Evolutionary conservation across 2,329 filamentous ascomycete genomes (phyloP), one percentile per base, ranked within the genome.

Genomic region (Allantophomopsis lycopodina): DNA sequence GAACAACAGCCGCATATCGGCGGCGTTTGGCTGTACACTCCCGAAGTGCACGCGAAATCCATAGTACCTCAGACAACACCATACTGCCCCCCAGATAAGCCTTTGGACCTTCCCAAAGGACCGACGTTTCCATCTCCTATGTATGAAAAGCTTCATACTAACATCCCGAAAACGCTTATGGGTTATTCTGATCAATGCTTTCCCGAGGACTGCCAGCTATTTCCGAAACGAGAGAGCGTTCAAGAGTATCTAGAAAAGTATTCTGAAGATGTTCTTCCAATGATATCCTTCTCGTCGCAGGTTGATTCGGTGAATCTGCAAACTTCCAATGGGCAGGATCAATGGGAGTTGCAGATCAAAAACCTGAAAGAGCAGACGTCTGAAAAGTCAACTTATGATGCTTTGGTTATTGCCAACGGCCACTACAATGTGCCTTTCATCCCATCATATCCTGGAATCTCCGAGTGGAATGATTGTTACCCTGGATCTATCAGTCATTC

Each of bases 111-210:
- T 13, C 39, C 46, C 47, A 51, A 40, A 1, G 47, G 47, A 23
- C 42, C 80, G 5, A 58, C 76, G 2, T 94, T 89, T 52, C 67
- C 84, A n/a, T 85, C 83, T 14, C 83, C 88, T 3, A 74, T 94
- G 60, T 95, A 95, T 57, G 76, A 86, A 36, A 63, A 70, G 17
- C 64, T 95, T 13, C 80, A 94, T 52, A 87, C 88, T 16, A 96
- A 96, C 56, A 87, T 95, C 36, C 83, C 87, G 0, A 75, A 81
- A 43, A 66, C 68, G 0, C 56, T 95, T 39, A 96, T 96, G 89
- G 64, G 69, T 4, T 95, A 79, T 56, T 79, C 79, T 4, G 82
- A 89, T 48, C 63, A 73, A 6, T 55, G 69, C 1, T 91, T 91
- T 51, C 68, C 73, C 0, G 51, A 66, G 2, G 68, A 76, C 11